phyloP scores from a whole-genome alignment of 2,329 filamentous ascomycete genomes.

The Emericellopsis atlantica region DNA sequence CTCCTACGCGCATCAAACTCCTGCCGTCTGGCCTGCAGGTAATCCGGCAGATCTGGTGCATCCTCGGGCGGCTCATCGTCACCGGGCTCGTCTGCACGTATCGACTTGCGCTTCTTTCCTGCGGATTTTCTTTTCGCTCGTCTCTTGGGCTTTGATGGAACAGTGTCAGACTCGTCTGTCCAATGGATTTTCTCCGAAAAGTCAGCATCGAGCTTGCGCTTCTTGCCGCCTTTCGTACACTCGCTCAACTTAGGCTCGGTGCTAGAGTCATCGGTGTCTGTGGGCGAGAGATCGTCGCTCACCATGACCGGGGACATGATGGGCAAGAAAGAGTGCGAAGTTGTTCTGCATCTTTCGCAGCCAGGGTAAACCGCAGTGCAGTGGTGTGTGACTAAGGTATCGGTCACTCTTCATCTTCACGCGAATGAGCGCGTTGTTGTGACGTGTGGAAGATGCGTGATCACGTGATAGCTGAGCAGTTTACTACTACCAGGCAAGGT shows the following conservation, averaged over 20 bases:
- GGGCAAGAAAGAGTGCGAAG: too few species aligned
- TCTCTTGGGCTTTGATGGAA: constrained; percentile 53
- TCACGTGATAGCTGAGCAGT: constrained; percentile 2
- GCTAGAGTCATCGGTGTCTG: neutral
- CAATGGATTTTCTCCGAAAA: constrained; percentile 33
- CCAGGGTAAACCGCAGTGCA: neutral
- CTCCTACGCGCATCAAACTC: constrained; percentile 53
- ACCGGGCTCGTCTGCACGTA: constrained; percentile 8
- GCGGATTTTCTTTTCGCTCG: constrained; percentile 29
- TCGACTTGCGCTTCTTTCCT: constrained; percentile 18
- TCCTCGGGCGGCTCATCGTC: constrained; percentile 23
- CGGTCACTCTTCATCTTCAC: neutral
- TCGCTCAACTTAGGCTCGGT: neutral
- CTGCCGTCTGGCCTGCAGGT: constrained; percentile 55
- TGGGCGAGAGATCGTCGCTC: too few species aligned
- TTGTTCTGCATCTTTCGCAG: too few species aligned
- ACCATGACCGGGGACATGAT: too few species aligned
- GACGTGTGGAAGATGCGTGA: constrained; percentile 2
- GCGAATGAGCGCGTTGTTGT: constrained; percentile 1
- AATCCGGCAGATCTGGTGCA: constrained; percentile 44
- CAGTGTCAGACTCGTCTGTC: constrained; percentile 47
- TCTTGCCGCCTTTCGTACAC: neutral
- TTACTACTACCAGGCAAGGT: too few species aligned
- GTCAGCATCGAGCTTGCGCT: constrained; percentile 5
- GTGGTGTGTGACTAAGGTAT: neutral